Conservation (phyloP, 1,284 basidiomycete species). For the Stereum hirsutum region DNA sequence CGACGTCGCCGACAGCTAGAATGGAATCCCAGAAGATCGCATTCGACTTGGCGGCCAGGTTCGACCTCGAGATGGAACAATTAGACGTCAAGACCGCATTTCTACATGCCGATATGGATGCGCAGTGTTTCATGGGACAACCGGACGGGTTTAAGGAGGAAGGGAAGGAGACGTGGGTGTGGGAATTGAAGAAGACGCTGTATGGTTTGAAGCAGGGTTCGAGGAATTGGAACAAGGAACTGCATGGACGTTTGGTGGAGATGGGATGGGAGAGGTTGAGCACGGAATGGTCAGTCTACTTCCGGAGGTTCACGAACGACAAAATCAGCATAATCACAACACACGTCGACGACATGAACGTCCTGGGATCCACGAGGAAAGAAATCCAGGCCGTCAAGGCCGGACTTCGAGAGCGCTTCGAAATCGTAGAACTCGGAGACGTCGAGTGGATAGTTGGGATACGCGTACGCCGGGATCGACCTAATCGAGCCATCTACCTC, state of each 20-base stretch:
- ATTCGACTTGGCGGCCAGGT: slow-evolving; percentile 15
- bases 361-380: neutral
- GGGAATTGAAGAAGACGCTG: slow-evolving; percentile 4
- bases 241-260: neutral
- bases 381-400: neutral
- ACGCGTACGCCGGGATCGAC: slow-evolving; percentile 19
- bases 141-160: slow-evolving; percentile 9
- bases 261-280: neutral
- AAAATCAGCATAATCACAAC: neutral
- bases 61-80: slow-evolving; percentile 18
- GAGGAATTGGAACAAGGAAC: slow-evolving; percentile 7
- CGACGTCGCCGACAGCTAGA: slow-evolving; percentile 13
- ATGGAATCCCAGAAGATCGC: slow-evolving; percentile 16
- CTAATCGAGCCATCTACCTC: slow-evolving; percentile 17
- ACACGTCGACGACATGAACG: slow-evolving; percentile 1
- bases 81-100: slow-evolving; percentile 20
- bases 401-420: slow-evolving; percentile 3
- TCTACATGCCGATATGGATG: slow-evolving; percentile 13
- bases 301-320: neutral
- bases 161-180: slow-evolving; percentile 3
- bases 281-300: neutral
- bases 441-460: slow-evolving; percentile 16
- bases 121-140: slow-evolving; percentile 14
- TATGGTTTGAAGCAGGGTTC: slow-evolving; percentile 15
- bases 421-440: slow-evolving; percentile 15